Percentiles rank a stretch among this genome's conserved stretches.
These are phyloP conservation scores for Pluteus cervinus DNA, from an alignment of 768 basidiomycete species.

Conservation along the genomic window DNA sequence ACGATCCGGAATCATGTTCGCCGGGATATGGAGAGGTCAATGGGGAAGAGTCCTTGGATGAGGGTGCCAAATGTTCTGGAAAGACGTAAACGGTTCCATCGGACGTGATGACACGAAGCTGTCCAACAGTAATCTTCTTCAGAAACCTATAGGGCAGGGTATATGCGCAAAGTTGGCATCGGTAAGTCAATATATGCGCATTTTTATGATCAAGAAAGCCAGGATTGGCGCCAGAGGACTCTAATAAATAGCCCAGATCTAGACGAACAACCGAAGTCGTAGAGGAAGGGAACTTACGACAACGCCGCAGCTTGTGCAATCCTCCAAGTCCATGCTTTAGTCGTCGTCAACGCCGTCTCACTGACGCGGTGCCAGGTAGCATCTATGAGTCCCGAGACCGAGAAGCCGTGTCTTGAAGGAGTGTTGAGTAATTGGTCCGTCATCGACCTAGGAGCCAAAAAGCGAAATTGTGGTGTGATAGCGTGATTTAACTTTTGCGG, in stretches of 20 bases:
- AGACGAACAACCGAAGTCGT: no score
- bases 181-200: conserved; percentile 4
- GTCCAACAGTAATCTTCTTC: conserved; percentile 39
- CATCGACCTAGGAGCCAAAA: no score
- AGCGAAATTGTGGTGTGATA: no score
- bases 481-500: no score
- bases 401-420: not conserved
- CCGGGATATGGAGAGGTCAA: conserved; percentile 21
- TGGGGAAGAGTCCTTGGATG: no score
- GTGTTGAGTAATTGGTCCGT: not conserved
- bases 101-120: conserved; percentile 41
- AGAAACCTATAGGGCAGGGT: conserved; percentile 39
- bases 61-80: no score
- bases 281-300: conserved; percentile 31
- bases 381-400: not conserved
- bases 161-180: no score
- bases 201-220: not conserved
- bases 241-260: no score
- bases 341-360: not conserved
- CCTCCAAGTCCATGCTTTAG: no score
- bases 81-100: conserved; percentile 30
- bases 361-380: not conserved
- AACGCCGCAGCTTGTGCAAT: conserved; percentile 41
- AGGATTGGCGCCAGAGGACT: no score
- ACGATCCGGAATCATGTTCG: conserved; percentile 10